Base-by-base conservation (phyloP, 768 basidiomycete species). In the Suillus tomentosus region DNA sequence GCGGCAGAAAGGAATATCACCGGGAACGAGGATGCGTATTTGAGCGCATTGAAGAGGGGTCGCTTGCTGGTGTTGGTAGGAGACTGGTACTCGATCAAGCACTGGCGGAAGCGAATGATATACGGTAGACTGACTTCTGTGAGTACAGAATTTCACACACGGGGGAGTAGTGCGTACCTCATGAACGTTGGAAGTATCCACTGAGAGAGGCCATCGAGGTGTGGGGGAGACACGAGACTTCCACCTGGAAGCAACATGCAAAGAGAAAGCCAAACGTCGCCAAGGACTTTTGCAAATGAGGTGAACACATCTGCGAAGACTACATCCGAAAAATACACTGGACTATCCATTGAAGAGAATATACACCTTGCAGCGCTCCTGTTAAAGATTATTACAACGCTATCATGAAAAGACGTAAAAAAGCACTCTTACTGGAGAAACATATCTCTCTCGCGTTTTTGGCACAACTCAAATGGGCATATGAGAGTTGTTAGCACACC, bases 21-120 rank as follows among this genome's bases (percentile, higher is more conserved):
- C 17, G 97, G 97, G 75, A 99, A 97, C 0, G 97, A 89, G 17
- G 95, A 90, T 1, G 95, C 94, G 73, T 99, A 99, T 82, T 99
- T 99, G 64, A 96, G 73, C 0, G 96, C 96, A 74, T 99, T 99
- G 77, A 85, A 87, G 24, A 99, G 79, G 2, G 94, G 90, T 42
- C 92, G 87, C 27, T 82, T 82, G 65, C 85, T 89, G 43, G 84
- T 81, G 68, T 90, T 91, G 22, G 80, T 76, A 39, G 81, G 85
- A 65, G 82, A 82, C 66, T 73, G 83, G 75, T 92, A 93, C 73
- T 99, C 97, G 66, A 91, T 83, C 14, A 96, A 64, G 72, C 97
- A 99, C 77, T 99, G 97, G n/a, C 95, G 89, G 66, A 99, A 84
- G 19, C 97, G 95, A 65, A 96, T 80, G 50, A 92, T 75, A 77